Percentiles rank a stretch among this genome's conserved stretches.
These are phyloP conservation scores for Casaregolazyma lundiana DNA, from an alignment of 1,139 yeast genomes.

Conservation along the genomic window DNA sequence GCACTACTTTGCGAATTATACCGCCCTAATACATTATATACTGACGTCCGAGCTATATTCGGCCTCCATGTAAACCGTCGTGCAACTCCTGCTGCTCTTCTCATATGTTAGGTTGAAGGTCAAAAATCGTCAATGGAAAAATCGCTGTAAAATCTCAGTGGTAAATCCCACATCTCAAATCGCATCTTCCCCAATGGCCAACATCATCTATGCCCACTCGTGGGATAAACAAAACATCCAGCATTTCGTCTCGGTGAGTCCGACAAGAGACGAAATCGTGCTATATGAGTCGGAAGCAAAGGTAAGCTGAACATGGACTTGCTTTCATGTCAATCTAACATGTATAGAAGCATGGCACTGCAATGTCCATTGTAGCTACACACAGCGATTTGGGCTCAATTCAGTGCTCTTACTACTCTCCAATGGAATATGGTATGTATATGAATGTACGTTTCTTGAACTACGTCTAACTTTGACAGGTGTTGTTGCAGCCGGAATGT, in stretches of 20 bases:
- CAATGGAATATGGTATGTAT: slow-evolving; percentile 43
- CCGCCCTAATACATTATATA: too few relatives aligned
- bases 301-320: not conserved
- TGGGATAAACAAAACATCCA: slow-evolving; percentile 58
- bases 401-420: slow-evolving; percentile 66
- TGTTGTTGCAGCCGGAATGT: slow-evolving; percentile 66
- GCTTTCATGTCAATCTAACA: not conserved
- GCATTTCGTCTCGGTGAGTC: slow-evolving; percentile 58
- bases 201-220: slow-evolving; percentile 49
- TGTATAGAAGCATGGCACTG: slow-evolving; percentile 15
- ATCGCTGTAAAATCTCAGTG: not conserved
- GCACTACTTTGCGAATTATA: too few relatives aligned
- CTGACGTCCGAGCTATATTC: too few relatives aligned
- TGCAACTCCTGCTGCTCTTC: too few relatives aligned
- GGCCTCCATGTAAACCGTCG: too few relatives aligned
- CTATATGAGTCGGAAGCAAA: slow-evolving; percentile 46
- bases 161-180: not conserved
- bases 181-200: slow-evolving; percentile 15
- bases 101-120: too few relatives aligned
- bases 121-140: not conserved
- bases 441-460: too few relatives aligned
- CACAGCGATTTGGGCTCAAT: slow-evolving; percentile 61
- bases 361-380: not conserved
- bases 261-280: slow-evolving; percentile 63
- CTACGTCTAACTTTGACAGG: slow-evolving; percentile 16